phyloP scores from a whole-genome alignment of 2,329 filamentous ascomycete genomes.

The Alternaria consortialis region DNA sequence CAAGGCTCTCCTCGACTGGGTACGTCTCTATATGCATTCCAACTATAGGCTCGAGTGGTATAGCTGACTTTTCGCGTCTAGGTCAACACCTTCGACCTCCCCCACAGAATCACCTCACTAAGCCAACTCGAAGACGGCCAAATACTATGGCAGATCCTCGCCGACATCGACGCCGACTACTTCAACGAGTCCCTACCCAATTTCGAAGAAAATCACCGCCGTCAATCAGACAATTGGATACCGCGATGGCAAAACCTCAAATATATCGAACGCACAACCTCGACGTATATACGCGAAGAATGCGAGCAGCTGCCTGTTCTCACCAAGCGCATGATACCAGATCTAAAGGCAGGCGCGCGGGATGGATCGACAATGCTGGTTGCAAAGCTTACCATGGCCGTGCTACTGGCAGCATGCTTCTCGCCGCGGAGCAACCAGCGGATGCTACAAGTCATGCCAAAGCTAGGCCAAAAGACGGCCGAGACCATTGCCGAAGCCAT shows the following conservation, averaged over 20 bases:
- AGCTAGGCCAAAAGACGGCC: constrained; percentile 49
- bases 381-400: constrained; percentile 58
- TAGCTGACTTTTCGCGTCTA: constrained; percentile 23
- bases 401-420: constrained; percentile 59
- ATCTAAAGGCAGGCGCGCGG: constrained; percentile 60
- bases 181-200: constrained; percentile 59
- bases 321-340: constrained; percentile 53
- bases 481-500: constrained; percentile 53
- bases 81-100: constrained; percentile 57
- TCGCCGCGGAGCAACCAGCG: constrained; percentile 58
- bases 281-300: constrained; percentile 60
- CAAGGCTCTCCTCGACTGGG: constrained; percentile 52
- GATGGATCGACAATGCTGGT: constrained; percentile 54
- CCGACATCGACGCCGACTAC: constrained; percentile 58
- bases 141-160: constrained; percentile 59
- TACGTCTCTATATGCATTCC: constrained; percentile 20
- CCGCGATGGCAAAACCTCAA: constrained; percentile 63
- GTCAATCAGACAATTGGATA: constrained; percentile 59
- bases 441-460: constrained; percentile 55
- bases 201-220: constrained; percentile 54
- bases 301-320: constrained; percentile 53
- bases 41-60: neutral
- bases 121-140: constrained; percentile 58
- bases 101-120: constrained; percentile 50
- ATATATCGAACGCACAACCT: constrained; percentile 59